Conservation (phyloP, 2,329 filamentous ascomycete genomes). For the Ophioceras dolichostomum region DNA sequence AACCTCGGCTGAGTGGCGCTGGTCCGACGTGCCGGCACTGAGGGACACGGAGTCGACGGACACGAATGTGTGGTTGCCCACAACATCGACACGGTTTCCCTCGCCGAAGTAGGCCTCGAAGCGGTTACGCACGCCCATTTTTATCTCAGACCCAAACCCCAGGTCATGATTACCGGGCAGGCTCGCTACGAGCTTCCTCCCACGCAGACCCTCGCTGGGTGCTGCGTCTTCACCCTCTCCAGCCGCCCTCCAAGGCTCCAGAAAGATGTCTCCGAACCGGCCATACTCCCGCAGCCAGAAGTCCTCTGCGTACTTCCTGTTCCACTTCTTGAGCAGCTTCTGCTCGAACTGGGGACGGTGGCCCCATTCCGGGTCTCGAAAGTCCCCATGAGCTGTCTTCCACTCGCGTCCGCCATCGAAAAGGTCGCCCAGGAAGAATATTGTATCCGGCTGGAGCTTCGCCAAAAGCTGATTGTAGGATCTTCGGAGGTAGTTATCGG, state of each 20-base stretch:
- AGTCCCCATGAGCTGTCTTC: constrained; percentile 56
- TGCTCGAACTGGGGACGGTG: constrained; percentile 39
- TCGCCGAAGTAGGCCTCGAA: constrained; percentile 87
- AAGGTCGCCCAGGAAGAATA: constrained; percentile 86
- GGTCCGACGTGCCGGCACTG: constrained; percentile 52
- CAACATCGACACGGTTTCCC: constrained; percentile 77
- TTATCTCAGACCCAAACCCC: constrained; percentile 78
- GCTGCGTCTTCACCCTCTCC: constrained; percentile 23
- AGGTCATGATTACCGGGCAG: constrained; percentile 92
- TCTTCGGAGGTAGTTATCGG: constrained; percentile 81
- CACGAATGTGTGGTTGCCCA: constrained; percentile 93
- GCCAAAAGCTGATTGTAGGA: constrained; percentile 70
- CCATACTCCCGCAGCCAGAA: constrained; percentile 84
- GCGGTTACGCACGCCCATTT: constrained; percentile 65
- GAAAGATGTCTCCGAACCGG: constrained; percentile 79
- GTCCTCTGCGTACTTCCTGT: constrained; percentile 61
- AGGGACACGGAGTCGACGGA: constrained; percentile 82
- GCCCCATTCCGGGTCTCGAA: constrained; percentile 46
- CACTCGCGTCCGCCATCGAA: constrained; percentile 96
- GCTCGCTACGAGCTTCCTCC: constrained; percentile 69
- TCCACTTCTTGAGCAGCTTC: constrained; percentile 50
- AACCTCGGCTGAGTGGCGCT: constrained; percentile 38
- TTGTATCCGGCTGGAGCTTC: constrained; percentile 67
- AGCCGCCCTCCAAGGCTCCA: constrained; percentile 52
- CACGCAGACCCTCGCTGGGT: constrained; percentile 46